These are phyloP conservation scores for Alternaria sp. DNA, from an alignment of 2,329 filamentous ascomycete species.

Conservation along the genomic window DNA sequence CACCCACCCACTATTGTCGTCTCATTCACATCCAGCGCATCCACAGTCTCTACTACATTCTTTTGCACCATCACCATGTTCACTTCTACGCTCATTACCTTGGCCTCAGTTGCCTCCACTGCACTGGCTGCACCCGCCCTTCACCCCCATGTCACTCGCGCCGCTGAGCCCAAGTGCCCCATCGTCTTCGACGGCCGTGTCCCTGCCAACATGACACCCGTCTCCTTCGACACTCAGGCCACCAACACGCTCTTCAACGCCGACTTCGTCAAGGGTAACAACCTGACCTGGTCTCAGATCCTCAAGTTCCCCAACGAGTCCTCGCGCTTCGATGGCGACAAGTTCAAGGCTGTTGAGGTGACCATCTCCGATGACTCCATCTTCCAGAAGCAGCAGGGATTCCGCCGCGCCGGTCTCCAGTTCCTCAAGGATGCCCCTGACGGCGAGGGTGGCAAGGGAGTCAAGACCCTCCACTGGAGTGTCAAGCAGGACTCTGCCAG, in stretches of 20 bases:
- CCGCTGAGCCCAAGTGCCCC: conserved; percentile 38
- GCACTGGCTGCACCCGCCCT: conserved; percentile 33
- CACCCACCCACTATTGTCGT: background rate
- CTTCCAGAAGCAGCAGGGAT: conserved; percentile 65
- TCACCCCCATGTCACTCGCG: conserved; percentile 1
- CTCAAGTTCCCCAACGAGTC: conserved; percentile 56
- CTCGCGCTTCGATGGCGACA: conserved; percentile 56
- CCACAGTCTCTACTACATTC: conserved; percentile 9
- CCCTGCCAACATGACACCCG: conserved; percentile 29
- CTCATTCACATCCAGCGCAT: conserved; percentile 3
- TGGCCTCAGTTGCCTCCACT: conserved; percentile 29
- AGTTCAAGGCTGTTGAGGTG: conserved; percentile 58
- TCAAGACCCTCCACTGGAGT: conserved; percentile 69
- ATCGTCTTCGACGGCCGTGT: conserved; percentile 49
- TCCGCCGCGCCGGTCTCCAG: conserved; percentile 65
- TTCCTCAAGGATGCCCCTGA: conserved; percentile 60
- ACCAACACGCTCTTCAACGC: conserved; percentile 58
- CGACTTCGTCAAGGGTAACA: conserved; percentile 60
- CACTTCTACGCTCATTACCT: conserved; percentile 24
- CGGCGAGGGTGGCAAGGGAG: conserved; percentile 59
- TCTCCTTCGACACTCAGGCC: conserved; percentile 41
- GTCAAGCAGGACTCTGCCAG: conserved; percentile 60
- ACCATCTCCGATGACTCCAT: conserved; percentile 66
- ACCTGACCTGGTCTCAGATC: conserved; percentile 59
- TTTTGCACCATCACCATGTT: conserved; percentile 28